Base-by-base conservation (phyloP, 176 grass and related monocot species). In the Bolboschoenus planiculmis region DNA sequence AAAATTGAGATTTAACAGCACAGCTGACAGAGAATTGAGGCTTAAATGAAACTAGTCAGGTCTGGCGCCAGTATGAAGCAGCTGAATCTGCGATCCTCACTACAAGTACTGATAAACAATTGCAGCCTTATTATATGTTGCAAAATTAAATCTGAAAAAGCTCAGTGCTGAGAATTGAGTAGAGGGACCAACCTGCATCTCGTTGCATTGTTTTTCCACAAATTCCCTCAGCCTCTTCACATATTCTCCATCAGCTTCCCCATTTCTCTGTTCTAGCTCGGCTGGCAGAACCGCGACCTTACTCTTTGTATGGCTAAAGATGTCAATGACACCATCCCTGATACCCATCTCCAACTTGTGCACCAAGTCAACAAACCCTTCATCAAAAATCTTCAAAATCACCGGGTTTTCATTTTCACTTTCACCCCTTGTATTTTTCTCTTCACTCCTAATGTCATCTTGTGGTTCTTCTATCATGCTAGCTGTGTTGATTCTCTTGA, bases 201-300 rank as follows among this genome's bases (percentile, higher is more conserved):
- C 97, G 81, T 83, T 93, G 89, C 97, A 99, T 79, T 99, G 97
- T 74, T 88, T 93, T 84, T 95, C 97, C 61, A 99, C 89, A 87
- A 99, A 99, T 72, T 87, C 90, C 75, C 88, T 93, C 37, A 99
- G 82, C 62, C 93, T 91, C 67, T 88, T 93, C 79, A 96, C 84
- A 80, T 99, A 99, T 51, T 93, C 97, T 61, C 79, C 88, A 87
- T 95, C 89, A 55, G 87, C 66, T 89, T 99, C 91, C 50, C 85
- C 93, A 66, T 93, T 85, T 78, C 84, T 95, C 83, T 99, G 97
- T 79, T 99, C 93, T 86, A 99, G 84, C 46, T 99, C 93, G 82
- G 78, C 86, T 62, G 97, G 97, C 56, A 99, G 81, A 67, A 99
- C 65, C 42, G 86, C 51, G 56, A 92, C 89, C 86, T 92, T 90